Conservation (phyloP, 495 filamentous ascomycete species). For the Tuber indicum region DNA sequence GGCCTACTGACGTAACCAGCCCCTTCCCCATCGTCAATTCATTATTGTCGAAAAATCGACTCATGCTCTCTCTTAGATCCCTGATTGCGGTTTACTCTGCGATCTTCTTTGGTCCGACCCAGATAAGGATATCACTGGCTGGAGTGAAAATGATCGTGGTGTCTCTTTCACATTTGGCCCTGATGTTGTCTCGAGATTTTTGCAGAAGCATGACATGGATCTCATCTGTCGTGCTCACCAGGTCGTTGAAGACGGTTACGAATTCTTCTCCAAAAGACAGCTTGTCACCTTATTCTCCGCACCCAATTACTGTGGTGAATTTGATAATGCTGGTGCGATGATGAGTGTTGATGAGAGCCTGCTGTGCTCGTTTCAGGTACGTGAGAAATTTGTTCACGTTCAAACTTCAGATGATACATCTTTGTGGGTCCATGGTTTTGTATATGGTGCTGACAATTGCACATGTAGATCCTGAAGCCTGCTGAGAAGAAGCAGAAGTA, state of each 20-base stretch:
- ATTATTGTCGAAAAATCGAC: background rate
- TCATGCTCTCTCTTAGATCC: constrained; percentile 59
- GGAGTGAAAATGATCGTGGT: constrained; percentile 98
- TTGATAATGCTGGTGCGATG: constrained; percentile 99
- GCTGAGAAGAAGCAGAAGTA: constrained; percentile 99
- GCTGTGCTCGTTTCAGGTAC: constrained; percentile 97
- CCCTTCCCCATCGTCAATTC: constrained; percentile 8
- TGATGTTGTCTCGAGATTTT: constrained; percentile 96
- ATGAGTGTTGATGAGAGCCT: constrained; percentile 99
- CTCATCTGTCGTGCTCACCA: constrained; percentile 98
- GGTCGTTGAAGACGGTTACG: constrained; percentile 98
- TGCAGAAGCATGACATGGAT: constrained; percentile 99
- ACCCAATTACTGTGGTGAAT: constrained; percentile 98
- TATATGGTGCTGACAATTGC: constrained; percentile 10
- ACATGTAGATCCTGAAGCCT: constrained; percentile 84
- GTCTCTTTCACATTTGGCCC: constrained; percentile 98
- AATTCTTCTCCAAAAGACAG: constrained; percentile 98
- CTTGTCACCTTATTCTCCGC: constrained; percentile 96
- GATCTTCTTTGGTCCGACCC: constrained; percentile 98
- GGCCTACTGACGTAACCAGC: constrained; percentile 86
- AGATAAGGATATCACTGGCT: constrained; percentile 99
- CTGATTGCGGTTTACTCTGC: constrained; percentile 94
- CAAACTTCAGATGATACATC: background rate
- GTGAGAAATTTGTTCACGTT: constrained; percentile 36
- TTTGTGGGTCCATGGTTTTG: background rate